Evolutionary conservation across 2,329 filamentous ascomycete genomes (phyloP).

Genomic region (Pseudogymnoascus destructans): DNA sequence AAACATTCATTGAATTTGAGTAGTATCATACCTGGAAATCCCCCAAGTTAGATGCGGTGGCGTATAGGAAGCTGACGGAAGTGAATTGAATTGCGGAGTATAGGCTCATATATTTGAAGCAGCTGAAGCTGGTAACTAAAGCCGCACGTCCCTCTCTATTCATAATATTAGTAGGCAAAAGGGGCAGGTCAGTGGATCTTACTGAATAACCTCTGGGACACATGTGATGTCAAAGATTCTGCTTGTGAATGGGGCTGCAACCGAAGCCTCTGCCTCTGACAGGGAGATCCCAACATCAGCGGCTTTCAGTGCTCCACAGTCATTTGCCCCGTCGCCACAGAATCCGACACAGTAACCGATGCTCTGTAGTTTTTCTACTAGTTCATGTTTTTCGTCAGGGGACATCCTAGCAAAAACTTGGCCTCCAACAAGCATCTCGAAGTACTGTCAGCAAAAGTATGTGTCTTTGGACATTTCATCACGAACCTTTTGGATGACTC

Average conservation of each 20-base stretch:
- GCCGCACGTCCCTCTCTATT: slow-evolving; percentile 74
- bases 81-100: slow-evolving; percentile 99
- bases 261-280: slow-evolving; percentile 92
- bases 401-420: slow-evolving; percentile 98
- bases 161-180: slow-evolving; percentile 12
- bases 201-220: slow-evolving; percentile 81
- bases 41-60: slow-evolving; percentile 82
- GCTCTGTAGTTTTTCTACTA: slow-evolving; percentile 92
- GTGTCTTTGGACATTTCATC: neutral
- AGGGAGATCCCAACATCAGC: slow-evolving; percentile 95
- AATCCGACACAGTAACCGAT: slow-evolving; percentile 94
- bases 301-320: slow-evolving; percentile 91
- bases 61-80: slow-evolving; percentile 90
- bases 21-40: slow-evolving; percentile 61
- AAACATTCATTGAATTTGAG: slow-evolving; percentile 6
- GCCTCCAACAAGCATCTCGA: slow-evolving; percentile 73
- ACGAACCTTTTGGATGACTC: slow-evolving; percentile 56
- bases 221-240: slow-evolving; percentile 93
- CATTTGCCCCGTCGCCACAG: slow-evolving; percentile 94
- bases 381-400: slow-evolving; percentile 93
- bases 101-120: slow-evolving; percentile 98
- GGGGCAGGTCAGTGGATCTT: slow-evolving; percentile 15
- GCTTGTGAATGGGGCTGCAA: slow-evolving; percentile 95
- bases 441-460: slow-evolving; percentile 12
- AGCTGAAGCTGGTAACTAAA: slow-evolving; percentile 96